Conservation (phyloP, 805 yeast genomes). For the Starmerella etchellsii region DNA sequence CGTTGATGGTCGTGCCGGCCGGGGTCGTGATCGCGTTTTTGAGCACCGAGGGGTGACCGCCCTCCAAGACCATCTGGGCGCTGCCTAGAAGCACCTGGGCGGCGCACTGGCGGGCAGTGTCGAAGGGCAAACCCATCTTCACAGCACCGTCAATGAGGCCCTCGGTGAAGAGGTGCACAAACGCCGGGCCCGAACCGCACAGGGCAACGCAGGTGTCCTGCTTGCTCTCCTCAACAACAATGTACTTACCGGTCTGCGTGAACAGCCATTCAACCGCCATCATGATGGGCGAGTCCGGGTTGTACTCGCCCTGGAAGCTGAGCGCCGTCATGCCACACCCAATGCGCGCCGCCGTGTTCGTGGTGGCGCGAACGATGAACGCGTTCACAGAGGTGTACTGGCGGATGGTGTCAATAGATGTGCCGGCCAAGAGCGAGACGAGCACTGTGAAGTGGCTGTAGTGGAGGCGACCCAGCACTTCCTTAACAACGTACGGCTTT, state of each 20-base stretch:
- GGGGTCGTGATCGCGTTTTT: constrained; percentile 90
- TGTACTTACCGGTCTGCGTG: constrained; percentile 31
- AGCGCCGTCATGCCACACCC: constrained; percentile 92
- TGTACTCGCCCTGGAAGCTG: constrained; percentile 48
- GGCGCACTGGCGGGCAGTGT: constrained; percentile 72
- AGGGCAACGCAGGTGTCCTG: constrained; percentile 95
- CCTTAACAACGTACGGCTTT: constrained; percentile 69
- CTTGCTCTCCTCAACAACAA: constrained; percentile 53
- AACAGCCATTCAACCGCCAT: constrained; percentile 32
- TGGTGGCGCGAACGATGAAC: constrained; percentile 82
- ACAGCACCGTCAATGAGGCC: constrained; percentile 90
- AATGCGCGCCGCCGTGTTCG: constrained; percentile 89
- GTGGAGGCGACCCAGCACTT: constrained; percentile 41
- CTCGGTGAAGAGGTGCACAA: constrained; percentile 77
- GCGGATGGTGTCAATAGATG: constrained; percentile 63
- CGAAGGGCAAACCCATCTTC: constrained; percentile 82
- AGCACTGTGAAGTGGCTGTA: constrained; percentile 40
- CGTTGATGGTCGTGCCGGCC: constrained; percentile 96
- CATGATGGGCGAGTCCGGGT: constrained; percentile 23
- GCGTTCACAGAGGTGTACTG: constrained; percentile 26
- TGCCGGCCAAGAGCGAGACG: constrained; percentile 83
- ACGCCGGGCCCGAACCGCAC: constrained; percentile 96
- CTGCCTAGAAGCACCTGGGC: constrained; percentile 92
- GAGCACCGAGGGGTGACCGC: constrained; percentile 82
- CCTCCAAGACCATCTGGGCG: constrained; percentile 71